Conservation (phyloP, 139 green algal species). For the Tetraselmis chui region DNA sequence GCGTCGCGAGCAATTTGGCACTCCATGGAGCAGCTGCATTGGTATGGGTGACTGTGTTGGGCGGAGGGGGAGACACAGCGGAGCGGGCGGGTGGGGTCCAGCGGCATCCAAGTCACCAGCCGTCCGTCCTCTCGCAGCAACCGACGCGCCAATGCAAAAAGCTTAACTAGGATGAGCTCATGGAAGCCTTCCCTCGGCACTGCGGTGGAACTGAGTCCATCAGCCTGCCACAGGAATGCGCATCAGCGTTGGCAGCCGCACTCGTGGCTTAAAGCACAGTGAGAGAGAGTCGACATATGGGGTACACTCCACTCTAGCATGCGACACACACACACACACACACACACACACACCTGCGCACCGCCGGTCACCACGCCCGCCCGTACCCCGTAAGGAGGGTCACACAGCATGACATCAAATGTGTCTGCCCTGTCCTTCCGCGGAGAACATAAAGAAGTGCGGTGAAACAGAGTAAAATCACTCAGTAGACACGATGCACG, state of each 20-base stretch:
- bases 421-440: not conserved
- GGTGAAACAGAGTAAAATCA: too few relatives aligned
- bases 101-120: constrained; percentile 20
- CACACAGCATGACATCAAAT: not conserved
- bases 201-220: not conserved
- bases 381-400: not conserved
- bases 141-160: constrained; percentile 3
- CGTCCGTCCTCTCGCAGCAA: constrained; percentile 8
- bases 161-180: not conserved
- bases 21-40: not conserved
- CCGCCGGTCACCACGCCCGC: not conserved
- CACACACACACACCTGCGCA: too few relatives aligned
- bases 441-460: too few relatives aligned
- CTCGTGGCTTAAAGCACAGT: too few relatives aligned
- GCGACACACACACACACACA: too few relatives aligned
- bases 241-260: too few relatives aligned
- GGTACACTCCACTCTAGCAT: too few relatives aligned
- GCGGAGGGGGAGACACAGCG: not conserved
- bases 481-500: too few relatives aligned
- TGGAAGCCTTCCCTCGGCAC: not conserved
- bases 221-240: too few relatives aligned
- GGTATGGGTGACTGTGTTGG: too few relatives aligned
- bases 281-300: too few relatives aligned
- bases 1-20: not conserved
- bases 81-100: not conserved